Base-by-base conservation (phyloP, 1,284 basidiomycete species). In the Cryptococcus floricola region DNA sequence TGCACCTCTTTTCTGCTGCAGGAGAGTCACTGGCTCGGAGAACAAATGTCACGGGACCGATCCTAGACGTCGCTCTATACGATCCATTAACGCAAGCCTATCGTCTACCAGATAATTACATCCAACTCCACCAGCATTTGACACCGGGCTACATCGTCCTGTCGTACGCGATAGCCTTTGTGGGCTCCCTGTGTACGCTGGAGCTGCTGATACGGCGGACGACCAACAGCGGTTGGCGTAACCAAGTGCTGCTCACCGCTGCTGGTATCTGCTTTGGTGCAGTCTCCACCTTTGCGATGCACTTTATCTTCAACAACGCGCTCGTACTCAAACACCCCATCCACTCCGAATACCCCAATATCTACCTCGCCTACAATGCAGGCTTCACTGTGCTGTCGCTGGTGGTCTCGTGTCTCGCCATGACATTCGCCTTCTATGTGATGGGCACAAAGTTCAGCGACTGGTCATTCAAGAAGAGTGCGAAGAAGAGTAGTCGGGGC, bases 301-400 rank as follows among this genome's bases (percentile, higher is more conserved):
- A 77, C 59, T 78, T 78, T 60, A 65, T 79, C 61, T 78, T 78
- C 53, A 80, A 80, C 68, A 77, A 78, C 55, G 66, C 76, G 6
- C 65, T 80, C 9, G 69, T 71, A 0, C 67, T 79, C 1, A 69
- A 72, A 43, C 69, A 74, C 50, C 73, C 77, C 2, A 54, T 61
- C 18, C 54, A 67, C 31, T 50, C 53, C n/a, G 48, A 56, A 19
- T 67, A 66, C 44, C 62, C 59, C 5, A 49, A 67, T 1, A 54
- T 78, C 0, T 71, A 71, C 14, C 71, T 80, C 19, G 62, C 70
- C 8, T 80, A 80, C 65, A 57, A 68, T 45, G 66, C 73, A 6
- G 76, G 75, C 5, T 80, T 67, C 63, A 79, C 79, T 14, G 61
- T 80, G 42, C 64, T 80, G n/a, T 77, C 75, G 25, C 69, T 80